Percentiles rank a stretch among this genome's conserved stretches.
phyloP scores from a whole-genome alignment of 164 flowering plant species.

The Vitis riparia region DNA sequence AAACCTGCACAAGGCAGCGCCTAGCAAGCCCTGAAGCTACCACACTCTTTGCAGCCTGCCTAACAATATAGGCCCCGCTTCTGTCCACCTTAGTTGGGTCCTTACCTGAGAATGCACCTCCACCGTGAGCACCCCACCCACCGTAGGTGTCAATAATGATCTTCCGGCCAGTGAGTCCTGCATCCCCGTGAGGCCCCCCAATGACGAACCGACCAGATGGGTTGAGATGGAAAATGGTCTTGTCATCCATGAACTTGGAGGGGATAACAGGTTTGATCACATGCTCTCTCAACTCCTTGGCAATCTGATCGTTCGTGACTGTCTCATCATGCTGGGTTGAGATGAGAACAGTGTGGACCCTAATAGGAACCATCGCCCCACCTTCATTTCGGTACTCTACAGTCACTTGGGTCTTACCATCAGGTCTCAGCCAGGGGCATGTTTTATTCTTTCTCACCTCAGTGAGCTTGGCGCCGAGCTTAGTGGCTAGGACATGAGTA shows the following conservation, averaged over 20 bases:
- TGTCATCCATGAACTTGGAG: conserved; percentile 55
- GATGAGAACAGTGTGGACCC: conserved; percentile 74
- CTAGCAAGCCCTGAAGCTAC: conserved; percentile 69
- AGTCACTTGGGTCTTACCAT: conserved; percentile 76
- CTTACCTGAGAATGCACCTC: conserved; percentile 72
- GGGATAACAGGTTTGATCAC: conserved; percentile 68
- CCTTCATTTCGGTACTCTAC: conserved; percentile 62
- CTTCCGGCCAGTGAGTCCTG: conserved; percentile 71
- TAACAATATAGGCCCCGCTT: conserved; percentile 68
- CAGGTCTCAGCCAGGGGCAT: conserved; percentile 71
- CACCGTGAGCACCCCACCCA: conserved; percentile 77
- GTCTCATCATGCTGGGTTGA: conserved; percentile 80
- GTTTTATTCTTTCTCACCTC: conserved; percentile 71
- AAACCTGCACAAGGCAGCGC: conserved; percentile 70
- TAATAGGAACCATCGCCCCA: conserved; percentile 68
- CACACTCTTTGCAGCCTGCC: conserved; percentile 77
- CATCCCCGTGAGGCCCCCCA: conserved; percentile 78
- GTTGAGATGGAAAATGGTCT: conserved; percentile 75
- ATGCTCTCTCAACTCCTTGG: conserved; percentile 56
- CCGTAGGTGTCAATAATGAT: conserved; percentile 69
- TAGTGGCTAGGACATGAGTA: conserved; percentile 63
- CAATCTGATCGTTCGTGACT: conserved; percentile 64
- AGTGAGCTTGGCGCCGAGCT: conserved; percentile 63
- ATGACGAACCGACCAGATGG: conserved; percentile 73
- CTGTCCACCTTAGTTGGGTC: conserved; percentile 75